These are phyloP conservation scores for Auricularia auricula-judae DNA, from an alignment of 768 basidiomycete genomes.

Conservation along the genomic window DNA sequence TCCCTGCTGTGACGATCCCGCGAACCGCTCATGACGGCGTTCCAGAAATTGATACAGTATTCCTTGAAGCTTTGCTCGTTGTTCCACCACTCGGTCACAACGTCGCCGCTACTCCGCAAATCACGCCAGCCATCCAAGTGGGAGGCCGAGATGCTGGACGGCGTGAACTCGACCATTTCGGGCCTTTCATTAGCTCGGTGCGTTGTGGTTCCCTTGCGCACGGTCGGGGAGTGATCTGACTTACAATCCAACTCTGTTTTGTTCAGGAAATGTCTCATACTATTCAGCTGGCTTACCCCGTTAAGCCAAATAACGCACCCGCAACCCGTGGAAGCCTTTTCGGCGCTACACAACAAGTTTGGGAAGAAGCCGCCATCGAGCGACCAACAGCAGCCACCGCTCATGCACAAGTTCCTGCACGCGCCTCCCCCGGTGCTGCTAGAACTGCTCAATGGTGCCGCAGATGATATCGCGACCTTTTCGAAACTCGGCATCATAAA, in stretches of 20 bases:
- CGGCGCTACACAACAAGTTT: slow-evolving; percentile 30
- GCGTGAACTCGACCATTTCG: slow-evolving; percentile 49
- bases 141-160: slow-evolving; percentile 46
- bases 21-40: background rate
- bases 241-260: no score
- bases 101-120: slow-evolving; percentile 2
- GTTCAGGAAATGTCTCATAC: slow-evolving; percentile 60
- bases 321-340: slow-evolving; percentile 50
- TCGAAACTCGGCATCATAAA: slow-evolving; percentile 60
- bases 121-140: slow-evolving; percentile 20
- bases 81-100: slow-evolving; percentile 33
- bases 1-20: background rate
- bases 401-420: slow-evolving; percentile 64
- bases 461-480: slow-evolving; percentile 75
- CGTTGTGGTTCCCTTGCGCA: slow-evolving; percentile 5
- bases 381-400: slow-evolving; percentile 27
- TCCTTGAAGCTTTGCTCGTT: slow-evolving; percentile 63
- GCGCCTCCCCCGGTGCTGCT: slow-evolving; percentile 75
- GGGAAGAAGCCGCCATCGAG: slow-evolving; percentile 15
- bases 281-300: slow-evolving; percentile 80
- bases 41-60: slow-evolving; percentile 81
- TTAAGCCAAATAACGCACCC: slow-evolving; percentile 61
- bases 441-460: slow-evolving; percentile 59
- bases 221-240: background rate
- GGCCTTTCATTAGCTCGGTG: slow-evolving; percentile 72